These are phyloP conservation scores for Seiridium unicorne DNA, from an alignment of 2,329 filamentous ascomycete genomes.

Conservation along the genomic window DNA sequence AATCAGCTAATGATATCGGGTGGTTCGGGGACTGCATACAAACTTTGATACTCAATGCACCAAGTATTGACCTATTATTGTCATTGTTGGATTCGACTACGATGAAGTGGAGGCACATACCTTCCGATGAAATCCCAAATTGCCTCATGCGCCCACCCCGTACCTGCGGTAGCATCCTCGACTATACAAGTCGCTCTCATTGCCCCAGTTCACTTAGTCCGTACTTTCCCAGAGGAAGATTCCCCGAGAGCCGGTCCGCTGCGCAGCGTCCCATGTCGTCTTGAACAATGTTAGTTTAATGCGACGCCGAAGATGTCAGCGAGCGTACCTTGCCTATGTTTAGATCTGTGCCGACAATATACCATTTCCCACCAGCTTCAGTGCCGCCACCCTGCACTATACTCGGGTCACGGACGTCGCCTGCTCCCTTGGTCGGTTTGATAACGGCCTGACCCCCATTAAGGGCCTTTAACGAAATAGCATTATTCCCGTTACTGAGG, in stretches of 20 bases:
- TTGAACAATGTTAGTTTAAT: slow-evolving; percentile 15
- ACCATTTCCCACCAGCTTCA: slow-evolving; percentile 51
- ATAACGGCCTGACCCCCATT: slow-evolving; percentile 48
- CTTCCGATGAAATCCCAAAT: slow-evolving; percentile 47
- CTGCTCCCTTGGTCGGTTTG: slow-evolving; percentile 47
- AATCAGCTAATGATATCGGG: neutral
- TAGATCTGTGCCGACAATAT: slow-evolving; percentile 51
- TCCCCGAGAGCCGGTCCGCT: slow-evolving; percentile 47
- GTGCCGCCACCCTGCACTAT: slow-evolving; percentile 44
- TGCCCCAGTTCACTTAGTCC: slow-evolving; percentile 47
- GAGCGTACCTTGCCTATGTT: slow-evolving; percentile 42
- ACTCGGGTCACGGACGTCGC: slow-evolving; percentile 50
- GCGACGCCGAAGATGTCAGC: neutral
- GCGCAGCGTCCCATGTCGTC: slow-evolving; percentile 51
- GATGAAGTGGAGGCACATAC: slow-evolving; percentile 15
- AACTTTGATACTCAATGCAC: slow-evolving; percentile 48
- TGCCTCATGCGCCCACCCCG: slow-evolving; percentile 58
- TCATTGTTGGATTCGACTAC: slow-evolving; percentile 6
- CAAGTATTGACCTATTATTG: slow-evolving; percentile 35
- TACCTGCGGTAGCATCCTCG: slow-evolving; percentile 51
- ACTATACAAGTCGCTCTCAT: slow-evolving; percentile 51
- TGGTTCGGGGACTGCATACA: slow-evolving; percentile 17
- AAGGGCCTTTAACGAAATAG: slow-evolving; percentile 44
- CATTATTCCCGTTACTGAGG: slow-evolving; percentile 50
- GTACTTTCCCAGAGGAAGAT: slow-evolving; percentile 57